Evolutionary conservation across 768 basidiomycete genomes (phyloP), one percentile per base, ranked within the genome.

Genomic region (Hydnomerulius pinastri): DNA sequence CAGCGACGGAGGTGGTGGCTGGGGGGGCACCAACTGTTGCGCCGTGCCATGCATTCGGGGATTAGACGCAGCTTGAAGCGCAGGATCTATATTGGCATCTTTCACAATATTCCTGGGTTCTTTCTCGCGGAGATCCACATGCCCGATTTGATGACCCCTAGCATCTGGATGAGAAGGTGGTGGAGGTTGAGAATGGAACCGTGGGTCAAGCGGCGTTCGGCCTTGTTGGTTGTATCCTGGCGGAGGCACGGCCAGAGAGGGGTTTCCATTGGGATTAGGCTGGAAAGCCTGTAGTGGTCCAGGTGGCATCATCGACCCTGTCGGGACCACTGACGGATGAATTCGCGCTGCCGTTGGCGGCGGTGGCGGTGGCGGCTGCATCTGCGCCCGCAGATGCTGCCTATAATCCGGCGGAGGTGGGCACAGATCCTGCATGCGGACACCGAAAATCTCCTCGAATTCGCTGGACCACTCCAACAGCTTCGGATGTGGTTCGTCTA

Each of bases 391-490:
- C 20, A 56, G 28, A 15, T 54, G 56, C n/a, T 56, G 55, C 17
- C 48, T 51, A 45, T 49, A 33, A 35, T 58, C 53, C 23, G 49
- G 50, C 25, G 59, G 55, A 41, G 58, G 48, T 13, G 71, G 30
- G 68, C 75, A 48, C 73, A 70, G 48, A 44, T 84, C 82, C 23
- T 72, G 70, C 23, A 83, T 75, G 49, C 76, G 75, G 47, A 83
- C 79, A 18, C 87, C 87, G 79, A 81, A 86, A 17, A 78, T 64
- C 50, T 83, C 83, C 61, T 85, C 82, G 47, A 86, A 86, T 36
- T 85, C 80, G 30, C 71, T 69, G 43, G 75, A 79, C 86, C 82
- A 86, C 30, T 67, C 70, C n/a, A 77, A 73, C 53, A 88, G 61
- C 48, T 73, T 73, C 21, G 74, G 69, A 51, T 81, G 81, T 50